Percentiles rank a stretch among this genome's conserved stretches.
phyloP scores from a whole-genome alignment of 2,329 filamentous ascomycete species.

The Lasiodiplodia sp. region DNA sequence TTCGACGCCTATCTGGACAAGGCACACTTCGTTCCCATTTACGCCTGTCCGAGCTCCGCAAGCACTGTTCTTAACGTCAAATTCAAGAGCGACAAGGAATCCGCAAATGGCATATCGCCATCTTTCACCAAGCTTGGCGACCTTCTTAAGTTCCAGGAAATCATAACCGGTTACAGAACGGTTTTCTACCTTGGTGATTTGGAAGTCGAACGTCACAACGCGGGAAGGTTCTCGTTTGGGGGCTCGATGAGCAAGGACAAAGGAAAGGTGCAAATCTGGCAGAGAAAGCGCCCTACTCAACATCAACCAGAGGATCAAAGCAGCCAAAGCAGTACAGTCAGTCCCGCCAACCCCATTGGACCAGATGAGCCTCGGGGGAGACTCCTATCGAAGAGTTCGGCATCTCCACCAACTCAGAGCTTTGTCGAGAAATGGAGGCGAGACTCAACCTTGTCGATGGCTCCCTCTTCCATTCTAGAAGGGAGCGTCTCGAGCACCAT shows the following conservation, averaged over 20 bases:
- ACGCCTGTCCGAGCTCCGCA: conserved; percentile 15
- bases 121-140: conserved; percentile 27
- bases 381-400: conserved; percentile 6
- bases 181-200: conserved; percentile 27
- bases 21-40: conserved; percentile 14
- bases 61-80: conserved; percentile 1
- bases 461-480: conserved; percentile 6
- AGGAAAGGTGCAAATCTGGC: conserved; percentile 32
- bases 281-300: conserved; percentile 22
- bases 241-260: conserved; percentile 21
- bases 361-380: neutral
- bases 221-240: conserved; percentile 22
- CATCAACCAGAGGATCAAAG: neutral
- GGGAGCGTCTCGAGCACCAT: conserved; percentile 23
- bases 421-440: conserved; percentile 8
- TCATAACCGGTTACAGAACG: conserved; percentile 4
- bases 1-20: conserved; percentile 18
- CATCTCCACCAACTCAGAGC: conserved; percentile 9
- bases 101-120: conserved; percentile 29
- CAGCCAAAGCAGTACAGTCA: conserved; percentile 2
- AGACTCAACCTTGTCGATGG: conserved; percentile 13
- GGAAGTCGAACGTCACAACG: conserved; percentile 23
- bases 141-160: conserved; percentile 24
- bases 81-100: conserved; percentile 25
- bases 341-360: neutral